Evolutionary conservation across 2,329 filamentous ascomycete genomes (phyloP).

Genomic region (Aspergillus unguis): DNA sequence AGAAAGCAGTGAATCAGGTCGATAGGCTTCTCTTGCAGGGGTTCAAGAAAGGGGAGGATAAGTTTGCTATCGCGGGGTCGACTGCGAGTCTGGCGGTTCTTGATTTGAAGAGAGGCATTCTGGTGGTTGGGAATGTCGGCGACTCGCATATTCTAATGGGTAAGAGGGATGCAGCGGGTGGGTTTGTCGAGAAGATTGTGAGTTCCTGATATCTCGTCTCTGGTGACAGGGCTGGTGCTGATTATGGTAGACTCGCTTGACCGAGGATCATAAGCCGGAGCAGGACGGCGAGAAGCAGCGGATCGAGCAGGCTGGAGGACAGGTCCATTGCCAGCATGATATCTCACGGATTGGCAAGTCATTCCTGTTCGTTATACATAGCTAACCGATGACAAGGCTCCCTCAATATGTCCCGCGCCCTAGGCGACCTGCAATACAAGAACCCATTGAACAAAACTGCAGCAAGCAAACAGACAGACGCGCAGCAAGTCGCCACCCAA

Average conservation of each 20-base stretch:
- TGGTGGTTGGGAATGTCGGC: conserved; percentile 12
- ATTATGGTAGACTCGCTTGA: conserved; percentile 3
- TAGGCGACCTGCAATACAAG: conserved; percentile 15
- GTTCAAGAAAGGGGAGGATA: conserved; percentile 4
- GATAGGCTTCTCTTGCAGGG: conserved; percentile 2
- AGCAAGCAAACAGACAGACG: not conserved
- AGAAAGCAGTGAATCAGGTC: conserved; percentile 1
- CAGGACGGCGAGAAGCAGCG: not conserved
- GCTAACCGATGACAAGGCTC: not conserved
- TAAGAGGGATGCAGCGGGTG: not conserved
- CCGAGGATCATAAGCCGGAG: conserved; percentile 8
- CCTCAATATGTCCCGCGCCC: conserved; percentile 14
- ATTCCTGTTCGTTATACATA: not conserved
- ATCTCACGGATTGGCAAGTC: conserved; percentile 5
- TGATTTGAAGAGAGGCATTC: conserved; percentile 3
- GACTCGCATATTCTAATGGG: conserved; percentile 10
- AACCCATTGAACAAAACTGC: conserved; percentile 5
- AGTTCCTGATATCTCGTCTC: not conserved
- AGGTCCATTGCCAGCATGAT: conserved; percentile 1
- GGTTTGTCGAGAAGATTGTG: not conserved
- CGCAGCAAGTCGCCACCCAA: not conserved
- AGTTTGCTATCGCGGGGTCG: conserved; percentile 7
- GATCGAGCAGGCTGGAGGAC: conserved; percentile 9
- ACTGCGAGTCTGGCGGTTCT: conserved; percentile 5
- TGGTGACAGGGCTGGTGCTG: not conserved